Percentiles rank a stretch among this genome's conserved stretches.
Evolutionary conservation across 176 grass and related monocot genomes (phyloP).

Genomic region (Phoenix roebelenii): DNA sequence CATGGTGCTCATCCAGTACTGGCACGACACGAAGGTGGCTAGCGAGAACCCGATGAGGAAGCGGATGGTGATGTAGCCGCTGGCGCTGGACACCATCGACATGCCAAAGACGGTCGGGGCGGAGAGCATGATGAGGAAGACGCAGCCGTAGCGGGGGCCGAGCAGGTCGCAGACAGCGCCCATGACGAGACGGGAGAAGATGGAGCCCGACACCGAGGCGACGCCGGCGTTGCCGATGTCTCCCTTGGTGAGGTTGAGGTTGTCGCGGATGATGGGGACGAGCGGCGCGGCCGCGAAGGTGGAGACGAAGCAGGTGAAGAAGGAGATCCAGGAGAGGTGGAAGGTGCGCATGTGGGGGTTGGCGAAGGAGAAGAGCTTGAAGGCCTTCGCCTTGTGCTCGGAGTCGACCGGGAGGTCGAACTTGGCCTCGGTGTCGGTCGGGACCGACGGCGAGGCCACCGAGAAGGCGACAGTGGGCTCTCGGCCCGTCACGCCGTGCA

Average conservation of each 20-base stretch:
- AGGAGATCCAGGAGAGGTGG: conserved; percentile 85
- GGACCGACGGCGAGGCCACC: conserved; percentile 7
- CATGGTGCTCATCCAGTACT: conserved; percentile 97
- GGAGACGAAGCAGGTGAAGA: conserved; percentile 92
- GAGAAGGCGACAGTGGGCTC: conserved; percentile 49
- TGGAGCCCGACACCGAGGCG: conserved; percentile 73
- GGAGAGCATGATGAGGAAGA: conserved; percentile 67
- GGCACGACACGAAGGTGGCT: conserved; percentile 70
- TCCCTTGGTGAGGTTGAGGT: conserved; percentile 50
- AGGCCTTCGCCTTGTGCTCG: conserved; percentile 65
- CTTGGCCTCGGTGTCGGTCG: conserved; percentile 2
- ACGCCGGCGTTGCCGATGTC: conserved; percentile 87
- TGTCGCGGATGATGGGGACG: conserved; percentile 76
- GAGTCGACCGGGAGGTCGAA: conserved; percentile 76
- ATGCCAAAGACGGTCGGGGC: conserved; percentile 78
- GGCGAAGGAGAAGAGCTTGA: conserved; percentile 58
- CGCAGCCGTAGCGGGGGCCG: conserved; percentile 67
- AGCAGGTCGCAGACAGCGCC: conserved; percentile 69
- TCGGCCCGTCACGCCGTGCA: conserved; percentile 51
- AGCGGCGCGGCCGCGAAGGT: conserved; percentile 72
- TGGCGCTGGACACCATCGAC: conserved; percentile 36
- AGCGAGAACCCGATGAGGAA: conserved; percentile 85
- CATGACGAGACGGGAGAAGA: conserved; percentile 83
- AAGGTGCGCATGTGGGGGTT: conserved; percentile 72
- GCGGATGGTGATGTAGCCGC: conserved; percentile 40